Conservation (phyloP, 345 rosid species). For the Crucihimalaya himalaica region DNA sequence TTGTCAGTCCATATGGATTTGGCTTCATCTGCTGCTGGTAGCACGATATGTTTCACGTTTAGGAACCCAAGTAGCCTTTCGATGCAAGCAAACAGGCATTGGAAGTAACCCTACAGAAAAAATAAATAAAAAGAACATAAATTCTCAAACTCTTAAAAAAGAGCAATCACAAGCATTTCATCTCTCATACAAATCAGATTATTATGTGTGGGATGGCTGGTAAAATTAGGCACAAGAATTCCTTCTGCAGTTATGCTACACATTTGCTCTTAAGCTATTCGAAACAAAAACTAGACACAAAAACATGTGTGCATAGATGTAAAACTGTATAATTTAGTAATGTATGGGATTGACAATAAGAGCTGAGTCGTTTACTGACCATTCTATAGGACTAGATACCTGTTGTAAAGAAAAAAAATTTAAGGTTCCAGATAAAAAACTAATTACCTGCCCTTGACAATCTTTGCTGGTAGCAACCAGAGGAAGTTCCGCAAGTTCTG, state of each 20-base stretch:
- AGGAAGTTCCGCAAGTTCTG: slow-evolving; percentile 91
- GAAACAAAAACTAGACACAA: neutral
- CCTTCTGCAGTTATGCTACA: neutral
- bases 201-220: neutral
- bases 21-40: slow-evolving; percentile 91
- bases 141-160: neutral
- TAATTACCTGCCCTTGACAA: slow-evolving; percentile 63
- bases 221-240: neutral
- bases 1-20: slow-evolving; percentile 88
- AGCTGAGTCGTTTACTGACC: neutral
- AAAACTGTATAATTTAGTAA: neutral
- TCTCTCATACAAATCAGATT: neutral
- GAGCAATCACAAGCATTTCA: neutral
- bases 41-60: slow-evolving; percentile 65
- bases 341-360: neutral
- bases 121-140: neutral
- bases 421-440: neutral
- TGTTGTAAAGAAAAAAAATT: neutral
- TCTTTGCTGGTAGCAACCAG: slow-evolving; percentile 77
- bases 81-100: slow-evolving; percentile 68
- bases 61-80: slow-evolving; percentile 70
- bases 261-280: neutral
- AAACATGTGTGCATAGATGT: neutral
- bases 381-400: neutral
- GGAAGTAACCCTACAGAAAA: slow-evolving; percentile 80